Evolutionary conservation across 2,329 filamentous ascomycete species (phyloP), one percentile per base, ranked within the genome.

Genomic region (Phaeoacremonium minimum): DNA sequence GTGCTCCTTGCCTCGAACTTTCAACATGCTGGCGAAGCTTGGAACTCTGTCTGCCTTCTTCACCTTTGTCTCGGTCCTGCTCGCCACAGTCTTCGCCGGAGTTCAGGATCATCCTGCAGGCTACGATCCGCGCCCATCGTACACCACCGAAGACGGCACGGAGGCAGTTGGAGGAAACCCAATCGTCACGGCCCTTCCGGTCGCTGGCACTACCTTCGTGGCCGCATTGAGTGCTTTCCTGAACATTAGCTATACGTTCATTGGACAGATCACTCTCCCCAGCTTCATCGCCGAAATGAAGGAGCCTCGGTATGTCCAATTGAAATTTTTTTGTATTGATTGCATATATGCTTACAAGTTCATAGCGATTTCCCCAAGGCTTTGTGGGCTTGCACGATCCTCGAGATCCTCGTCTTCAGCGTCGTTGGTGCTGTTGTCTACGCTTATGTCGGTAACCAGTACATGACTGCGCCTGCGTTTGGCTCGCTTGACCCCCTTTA

Each of bases 221-320:
- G 68, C 74, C 4, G 89, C 83, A 15, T 83, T 95, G 73, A 88
- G 81, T 36, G 90, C 90, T 0, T 95, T 95, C 62, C 73, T 96
- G 58, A 96, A 96, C 63, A 96, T 96, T 55, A 87, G 83, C 63
- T 96, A 95, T 58, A 95, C 90, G 1, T 95, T 96, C 56, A 95
- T 96, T 48, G 90, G 90, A 0, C 90, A 96, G 57, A 95, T 95
- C 51, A 95, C 90, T 0, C 73, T 96, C 12, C 90, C 90, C 1
- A 91, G 85, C 49, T 96, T 96, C 66, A 96, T 96, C 46, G 89
- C 90, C 4, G 90, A 96, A 61, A 96, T 96, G 90, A 85, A 69
- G 39, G 71, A 81, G 18, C 77, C 77, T 2, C 57, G 62, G 66
- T 67, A 51, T 33, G 60, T 17, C 16, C n/a, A 22, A 2, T n/a